phyloP scores from a whole-genome alignment of 2,329 filamentous ascomycete species.

The Trichoderma gracile region DNA sequence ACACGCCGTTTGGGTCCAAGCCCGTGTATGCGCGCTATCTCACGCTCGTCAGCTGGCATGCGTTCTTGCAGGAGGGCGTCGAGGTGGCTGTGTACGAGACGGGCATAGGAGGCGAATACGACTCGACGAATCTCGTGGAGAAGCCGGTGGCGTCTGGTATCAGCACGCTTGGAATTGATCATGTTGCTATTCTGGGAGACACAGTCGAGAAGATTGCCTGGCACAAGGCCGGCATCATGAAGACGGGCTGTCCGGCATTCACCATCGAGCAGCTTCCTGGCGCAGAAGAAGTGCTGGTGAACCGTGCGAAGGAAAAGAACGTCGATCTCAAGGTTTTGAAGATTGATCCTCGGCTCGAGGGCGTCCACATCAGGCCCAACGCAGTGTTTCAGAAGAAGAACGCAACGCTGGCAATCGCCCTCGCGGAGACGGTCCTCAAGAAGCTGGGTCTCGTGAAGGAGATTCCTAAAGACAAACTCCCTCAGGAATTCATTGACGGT shows the following conservation, averaged over 20 bases:
- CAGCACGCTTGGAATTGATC: slow-evolving; percentile 68
- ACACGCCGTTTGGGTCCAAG: slow-evolving; percentile 43
- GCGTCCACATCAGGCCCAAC: slow-evolving; percentile 52
- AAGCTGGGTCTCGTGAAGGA: slow-evolving; percentile 44
- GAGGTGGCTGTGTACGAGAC: slow-evolving; percentile 66
- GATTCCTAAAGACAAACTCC: slow-evolving; percentile 44
- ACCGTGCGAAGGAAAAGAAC: slow-evolving; percentile 55
- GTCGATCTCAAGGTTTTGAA: slow-evolving; percentile 50
- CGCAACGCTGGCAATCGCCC: slow-evolving; percentile 52
- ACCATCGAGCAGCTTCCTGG: slow-evolving; percentile 54
- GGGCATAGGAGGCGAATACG: slow-evolving; percentile 67
- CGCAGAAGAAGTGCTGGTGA: slow-evolving; percentile 48
- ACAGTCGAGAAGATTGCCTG: slow-evolving; percentile 68
- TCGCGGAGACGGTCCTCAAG: slow-evolving; percentile 52
- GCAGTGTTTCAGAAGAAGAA: slow-evolving; percentile 62
- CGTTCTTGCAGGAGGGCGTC: slow-evolving; percentile 63
- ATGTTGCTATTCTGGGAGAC: slow-evolving; percentile 62
- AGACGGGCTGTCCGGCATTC: slow-evolving; percentile 58
- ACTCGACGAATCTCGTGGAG: slow-evolving; percentile 67
- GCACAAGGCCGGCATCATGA: slow-evolving; percentile 75
- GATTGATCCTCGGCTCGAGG: slow-evolving; percentile 48
- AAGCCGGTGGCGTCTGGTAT: slow-evolving; percentile 61
- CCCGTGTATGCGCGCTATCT: slow-evolving; percentile 63
- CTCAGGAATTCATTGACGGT: slow-evolving; percentile 67
- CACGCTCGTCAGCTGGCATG: slow-evolving; percentile 66